phyloP scores from a whole-genome alignment of 805 yeast species.

The Candida ulmi region DNA sequence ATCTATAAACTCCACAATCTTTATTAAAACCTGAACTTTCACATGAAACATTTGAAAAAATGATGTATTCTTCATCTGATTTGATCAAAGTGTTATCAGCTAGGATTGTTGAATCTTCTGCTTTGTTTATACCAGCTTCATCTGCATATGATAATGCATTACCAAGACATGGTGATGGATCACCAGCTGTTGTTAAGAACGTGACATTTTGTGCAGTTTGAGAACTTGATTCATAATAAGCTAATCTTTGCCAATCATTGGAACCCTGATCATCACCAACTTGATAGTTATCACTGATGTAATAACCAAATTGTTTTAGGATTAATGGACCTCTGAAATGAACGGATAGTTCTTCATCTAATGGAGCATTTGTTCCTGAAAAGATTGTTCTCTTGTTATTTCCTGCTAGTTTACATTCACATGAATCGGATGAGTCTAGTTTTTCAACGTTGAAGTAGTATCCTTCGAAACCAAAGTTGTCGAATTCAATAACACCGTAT shows the following conservation, averaged over 20 bases:
- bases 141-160: slow-evolving; percentile 60
- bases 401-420: slow-evolving; percentile 42
- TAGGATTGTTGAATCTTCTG: slow-evolving; percentile 42
- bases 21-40: slow-evolving; percentile 45
- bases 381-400: slow-evolving; percentile 34
- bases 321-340: slow-evolving; percentile 75
- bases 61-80: slow-evolving; percentile 56
- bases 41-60: slow-evolving; percentile 56
- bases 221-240: slow-evolving; percentile 49
- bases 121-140: slow-evolving; percentile 45
- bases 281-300: slow-evolving; percentile 39
- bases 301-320: slow-evolving; percentile 56
- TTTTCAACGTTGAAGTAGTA: slow-evolving; percentile 41
- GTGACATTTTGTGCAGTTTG: slow-evolving; percentile 58
- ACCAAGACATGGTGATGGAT: slow-evolving; percentile 58
- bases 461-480: slow-evolving; percentile 53
- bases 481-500: slow-evolving; percentile 39
- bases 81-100: slow-evolving; percentile 40
- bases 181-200: slow-evolving; percentile 61
- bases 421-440: slow-evolving; percentile 35
- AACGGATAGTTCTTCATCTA: slow-evolving; percentile 64
- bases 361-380: slow-evolving; percentile 59
- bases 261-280: slow-evolving; percentile 27
- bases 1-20: slow-evolving; percentile 72
- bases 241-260: slow-evolving; percentile 51